Conservation (phyloP, 164 flowering plant genomes). For the Berberis thunbergii region DNA sequence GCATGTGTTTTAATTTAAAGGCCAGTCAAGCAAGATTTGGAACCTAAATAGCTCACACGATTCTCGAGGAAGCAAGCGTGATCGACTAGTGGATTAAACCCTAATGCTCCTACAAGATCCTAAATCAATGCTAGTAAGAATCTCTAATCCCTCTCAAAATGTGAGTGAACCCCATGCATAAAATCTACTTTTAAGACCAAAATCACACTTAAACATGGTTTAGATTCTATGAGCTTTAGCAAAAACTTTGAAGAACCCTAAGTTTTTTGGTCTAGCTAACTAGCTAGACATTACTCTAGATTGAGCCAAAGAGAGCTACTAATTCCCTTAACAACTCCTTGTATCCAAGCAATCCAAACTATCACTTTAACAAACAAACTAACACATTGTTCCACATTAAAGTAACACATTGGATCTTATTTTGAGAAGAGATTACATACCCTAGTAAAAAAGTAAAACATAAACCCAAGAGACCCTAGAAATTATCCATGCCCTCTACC, state of each 20-base stretch:
- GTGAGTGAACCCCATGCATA: background rate
- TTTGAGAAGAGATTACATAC: too few species aligned
- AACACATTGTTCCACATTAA: too few species aligned
- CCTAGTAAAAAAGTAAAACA: background rate
- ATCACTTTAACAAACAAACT: too few species aligned
- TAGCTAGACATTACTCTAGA: too few species aligned
- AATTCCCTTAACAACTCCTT: too few species aligned
- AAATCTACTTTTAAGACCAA: background rate
- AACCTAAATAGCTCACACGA: slow-evolving; percentile 8
- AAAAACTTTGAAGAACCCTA: too few species aligned
- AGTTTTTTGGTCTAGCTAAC: too few species aligned
- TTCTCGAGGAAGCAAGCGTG: slow-evolving; percentile 5
- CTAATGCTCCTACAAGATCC: slow-evolving; percentile 12
- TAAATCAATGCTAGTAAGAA: slow-evolving; percentile 1
- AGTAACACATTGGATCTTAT: too few species aligned
- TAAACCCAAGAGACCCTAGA: background rate
- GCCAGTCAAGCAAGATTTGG: slow-evolving; percentile 12
- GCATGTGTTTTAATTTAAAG: slow-evolving; percentile 11
- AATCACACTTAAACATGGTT: background rate
- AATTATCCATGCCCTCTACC: too few species aligned
- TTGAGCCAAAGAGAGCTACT: too few species aligned
- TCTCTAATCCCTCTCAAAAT: background rate
- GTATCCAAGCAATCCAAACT: too few species aligned
- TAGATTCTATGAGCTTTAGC: background rate
- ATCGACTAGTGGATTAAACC: background rate